Conservation (phyloP, 2,329 filamentous ascomycete genomes). For the Aureobasidium sp. region DNA sequence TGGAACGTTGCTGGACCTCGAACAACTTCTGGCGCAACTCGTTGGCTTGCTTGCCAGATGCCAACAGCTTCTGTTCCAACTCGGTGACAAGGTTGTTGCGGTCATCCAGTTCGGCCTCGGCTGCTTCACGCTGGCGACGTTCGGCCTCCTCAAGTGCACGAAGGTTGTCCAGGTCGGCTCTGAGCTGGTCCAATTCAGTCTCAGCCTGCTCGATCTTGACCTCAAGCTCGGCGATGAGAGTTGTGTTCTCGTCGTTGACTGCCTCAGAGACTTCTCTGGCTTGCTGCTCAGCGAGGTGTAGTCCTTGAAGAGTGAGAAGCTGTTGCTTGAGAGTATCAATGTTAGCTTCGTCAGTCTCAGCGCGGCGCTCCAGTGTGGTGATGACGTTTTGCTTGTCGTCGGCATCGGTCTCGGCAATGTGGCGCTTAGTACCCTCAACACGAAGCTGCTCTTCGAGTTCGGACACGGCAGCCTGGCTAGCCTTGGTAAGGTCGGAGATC, state of each 20-base stretch:
- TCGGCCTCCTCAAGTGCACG: conserved; percentile 31
- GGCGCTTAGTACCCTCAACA: conserved; percentile 28
- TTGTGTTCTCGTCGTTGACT: conserved; percentile 29
- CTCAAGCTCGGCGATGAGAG: conserved; percentile 30
- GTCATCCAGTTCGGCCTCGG: conserved; percentile 35
- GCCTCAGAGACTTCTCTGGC: conserved; percentile 27
- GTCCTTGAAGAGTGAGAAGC: conserved; percentile 26
- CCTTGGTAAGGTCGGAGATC: conserved; percentile 31
- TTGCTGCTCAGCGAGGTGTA: conserved; percentile 26
- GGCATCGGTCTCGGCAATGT: conserved; percentile 29
- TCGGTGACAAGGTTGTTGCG: conserved; percentile 33
- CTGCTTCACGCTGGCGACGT: conserved; percentile 34
- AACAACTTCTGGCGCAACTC: conserved; percentile 41
- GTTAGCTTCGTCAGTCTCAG: conserved; percentile 29
- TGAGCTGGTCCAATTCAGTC: conserved; percentile 22
- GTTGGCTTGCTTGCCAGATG: conserved; percentile 38
- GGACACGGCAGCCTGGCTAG: conserved; percentile 28
- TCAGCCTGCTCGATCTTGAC: conserved; percentile 27
- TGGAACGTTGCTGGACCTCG: conserved; percentile 35
- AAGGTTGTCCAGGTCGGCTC: conserved; percentile 28
- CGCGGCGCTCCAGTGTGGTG: conserved; percentile 29
- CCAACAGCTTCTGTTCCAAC: conserved; percentile 31
- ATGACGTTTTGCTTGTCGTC: conserved; percentile 31
- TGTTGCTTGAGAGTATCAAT: conserved; percentile 26
- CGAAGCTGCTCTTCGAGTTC: conserved; percentile 30